A percentile compares a stretch with the other conserved stretches of the same genome.
Conservation (phyloP, 1,139 yeast genomes). For the Debaryomyces fabryi region DNA sequence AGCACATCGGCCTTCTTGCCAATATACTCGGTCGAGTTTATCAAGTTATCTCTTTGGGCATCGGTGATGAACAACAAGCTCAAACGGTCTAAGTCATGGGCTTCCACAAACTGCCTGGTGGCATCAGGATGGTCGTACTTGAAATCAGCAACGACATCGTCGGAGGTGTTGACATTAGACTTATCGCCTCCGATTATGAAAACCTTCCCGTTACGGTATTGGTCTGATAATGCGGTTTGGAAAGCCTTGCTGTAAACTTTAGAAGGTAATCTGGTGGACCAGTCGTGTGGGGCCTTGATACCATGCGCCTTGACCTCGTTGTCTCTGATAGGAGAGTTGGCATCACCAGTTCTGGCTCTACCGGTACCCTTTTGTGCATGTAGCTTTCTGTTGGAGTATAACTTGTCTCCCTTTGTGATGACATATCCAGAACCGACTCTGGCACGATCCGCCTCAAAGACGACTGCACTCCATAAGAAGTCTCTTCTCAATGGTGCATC, state of each 20-base stretch:
- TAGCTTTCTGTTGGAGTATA: slow-evolving; percentile 81
- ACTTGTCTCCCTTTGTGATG: slow-evolving; percentile 82
- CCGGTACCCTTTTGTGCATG: slow-evolving; percentile 94
- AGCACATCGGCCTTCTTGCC: slow-evolving; percentile 61
- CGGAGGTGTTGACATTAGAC: slow-evolving; percentile 17
- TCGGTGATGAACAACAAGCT: slow-evolving; percentile 71
- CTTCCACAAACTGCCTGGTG: slow-evolving; percentile 58
- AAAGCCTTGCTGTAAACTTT: slow-evolving; percentile 77
- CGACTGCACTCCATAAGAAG: slow-evolving; percentile 90
- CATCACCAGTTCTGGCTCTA: slow-evolving; percentile 94
- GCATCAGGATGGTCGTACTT: slow-evolving; percentile 50
- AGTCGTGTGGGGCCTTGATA: slow-evolving; percentile 87
- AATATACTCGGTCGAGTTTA: slow-evolving; percentile 51
- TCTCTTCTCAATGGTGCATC: slow-evolving; percentile 85
- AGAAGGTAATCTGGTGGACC: slow-evolving; percentile 78
- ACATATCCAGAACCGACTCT: slow-evolving; percentile 91
- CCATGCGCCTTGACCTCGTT: slow-evolving; percentile 93
- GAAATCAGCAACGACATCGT: slow-evolving; percentile 45
- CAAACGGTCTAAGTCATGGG: slow-evolving; percentile 55
- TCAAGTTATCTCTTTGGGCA: slow-evolving; percentile 53
- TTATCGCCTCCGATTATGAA: slow-evolving; percentile 63
- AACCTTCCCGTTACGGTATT: slow-evolving; percentile 74
- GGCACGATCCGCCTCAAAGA: slow-evolving; percentile 84
- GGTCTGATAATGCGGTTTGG: slow-evolving; percentile 78
- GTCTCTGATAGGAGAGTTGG: slow-evolving; percentile 88